Base-by-base conservation (phyloP, 768 basidiomycete species). In the Stropharia rugosoannulata region DNA sequence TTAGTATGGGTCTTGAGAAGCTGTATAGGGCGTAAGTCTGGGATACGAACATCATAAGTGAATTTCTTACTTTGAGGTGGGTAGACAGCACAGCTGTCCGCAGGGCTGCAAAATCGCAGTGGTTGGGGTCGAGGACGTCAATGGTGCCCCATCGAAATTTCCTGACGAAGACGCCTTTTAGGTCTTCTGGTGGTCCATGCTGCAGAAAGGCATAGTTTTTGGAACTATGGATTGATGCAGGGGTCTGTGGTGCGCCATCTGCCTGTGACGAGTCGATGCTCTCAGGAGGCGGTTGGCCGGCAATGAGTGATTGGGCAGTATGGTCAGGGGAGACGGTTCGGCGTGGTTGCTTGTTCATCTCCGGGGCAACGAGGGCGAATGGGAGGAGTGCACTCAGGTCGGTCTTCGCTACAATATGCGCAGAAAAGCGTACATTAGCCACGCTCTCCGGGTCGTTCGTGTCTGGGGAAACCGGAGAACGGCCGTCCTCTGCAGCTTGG, bases 121-220 rank as follows among this genome's bases (percentile, higher is more conserved):
- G 93, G 27, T 78, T 79, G 50, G 93, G 90, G 70, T 92, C 79
- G 47, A 95, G 81, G 53, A 95, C 92, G 69, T 94, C 90, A 56
- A 95, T 80, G 43, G 81, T 88, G 36, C 95, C 95, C 94, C 94
- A 96, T 62, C 92, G 75, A 69, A 89, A 95, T 66, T 82, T 85
- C 59, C 93, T 75, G 35, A 83, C 76, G 66, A 93, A 93, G 52
- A 88, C 78, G 47, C 91, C 89, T 70, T 80, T 82, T 66, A 92
- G 70, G 66, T 86, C 81, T 18, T 85, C 83, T 19, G 87, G 89
- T 19, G 84, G 83, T 35, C 76, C 75, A n/a, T 78, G 54, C 27
- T 55, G 68, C 41, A 82, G 63, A 66, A 80, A 82, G 22, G 73
- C 64, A 56, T 72, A 63, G 44, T 72, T 70, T 35, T 73, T 71